Base-by-base conservation (phyloP, 768 basidiomycete species). In the Termitomyces sp. region DNA sequence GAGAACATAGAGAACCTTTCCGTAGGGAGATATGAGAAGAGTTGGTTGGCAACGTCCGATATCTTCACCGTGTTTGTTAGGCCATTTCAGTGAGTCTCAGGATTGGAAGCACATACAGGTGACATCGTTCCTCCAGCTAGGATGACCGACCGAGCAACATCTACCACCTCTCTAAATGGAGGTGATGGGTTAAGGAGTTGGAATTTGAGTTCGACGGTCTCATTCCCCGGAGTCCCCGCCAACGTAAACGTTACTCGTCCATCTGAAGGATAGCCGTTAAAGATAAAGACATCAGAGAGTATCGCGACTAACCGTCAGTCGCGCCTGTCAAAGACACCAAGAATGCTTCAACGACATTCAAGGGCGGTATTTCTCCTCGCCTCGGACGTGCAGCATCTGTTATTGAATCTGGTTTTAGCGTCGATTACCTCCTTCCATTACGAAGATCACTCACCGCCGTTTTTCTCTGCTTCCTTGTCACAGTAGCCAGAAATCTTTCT, bases 121-220 rank as follows among this genome's bases (percentile, higher is more conserved):
- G 94, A 93, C 97, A 99, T 98, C 0, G 96, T 99, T 5, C 96
- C 96, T 9, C 96, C 96, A 7, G 97, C 96, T 36, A 99, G 75
- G 27, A 98, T 73, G n/a, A 98, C 86, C 3, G 89, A 81, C 35
- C 92, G 75, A 1, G 94, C 92, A 23, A 78, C 76, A 18, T 93
- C 85, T 0, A 92, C 83, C 6, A 98, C 81, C n/a, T 92, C 89
- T 52, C 78, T 74, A 64, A 98, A 98, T 54, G 86, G 78, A 6
- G 91, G 88, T 1, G 91, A 83, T 1, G 97, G 95, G 63, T 98
- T 98, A 22, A 99, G 80, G 18, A 94, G 84, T 58, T 97, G 90
- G 63, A 97, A 99, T 64, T 89, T 93, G 50, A 98, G 73, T 55
- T 88, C 85, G 5, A 90, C 75, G 31, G 72, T 75, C 56, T 71